A percentile compares a stretch with the other conserved stretches of the same genome.
Evolutionary conservation across 495 filamentous ascomycete genomes (phyloP).

Genomic region (Neurospora intermedia): DNA sequence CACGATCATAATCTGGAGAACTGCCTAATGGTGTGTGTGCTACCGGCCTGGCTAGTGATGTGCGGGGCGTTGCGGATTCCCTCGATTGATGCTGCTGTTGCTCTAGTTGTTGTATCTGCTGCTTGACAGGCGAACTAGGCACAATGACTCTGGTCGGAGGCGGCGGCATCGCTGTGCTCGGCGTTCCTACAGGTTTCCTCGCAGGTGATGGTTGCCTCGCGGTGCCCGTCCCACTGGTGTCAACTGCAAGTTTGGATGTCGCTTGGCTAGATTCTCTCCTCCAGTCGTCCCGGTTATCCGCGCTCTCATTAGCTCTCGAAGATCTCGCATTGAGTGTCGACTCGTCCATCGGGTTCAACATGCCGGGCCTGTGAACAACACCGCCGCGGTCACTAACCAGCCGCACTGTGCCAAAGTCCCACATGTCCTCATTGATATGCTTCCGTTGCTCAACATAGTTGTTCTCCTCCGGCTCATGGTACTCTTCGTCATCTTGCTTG

Average conservation of each 20-base stretch:
- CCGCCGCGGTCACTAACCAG: conserved; percentile 50
- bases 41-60: conserved; percentile 29
- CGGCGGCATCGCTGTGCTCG: conserved; percentile 23
- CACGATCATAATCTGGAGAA: conserved; percentile 49
- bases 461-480: conserved; percentile 19
- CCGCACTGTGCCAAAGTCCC: conserved; percentile 91
- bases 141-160: conserved; percentile 51
- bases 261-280: conserved; percentile 22
- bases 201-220: conserved; percentile 46
- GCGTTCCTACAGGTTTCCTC: conserved; percentile 38
- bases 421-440: conserved; percentile 66
- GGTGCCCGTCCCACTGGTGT: conserved; percentile 18
- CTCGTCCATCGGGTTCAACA: conserved; percentile 60
- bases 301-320: conserved; percentile 32
- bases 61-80: conserved; percentile 35
- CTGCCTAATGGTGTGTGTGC: conserved; percentile 13
- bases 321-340: conserved; percentile 58
- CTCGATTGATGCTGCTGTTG: background rate
- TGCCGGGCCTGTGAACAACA: conserved; percentile 32
- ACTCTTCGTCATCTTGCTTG: conserved; percentile 51
- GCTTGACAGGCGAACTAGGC: conserved; percentile 43
- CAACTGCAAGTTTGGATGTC: conserved; percentile 27
- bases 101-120: conserved; percentile 2
- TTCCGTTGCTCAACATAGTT: conserved; percentile 22
- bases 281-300: conserved; percentile 39